Base-by-base conservation (phyloP, 768 basidiomycete genomes). In the Gloeophyllum trabeum region DNA sequence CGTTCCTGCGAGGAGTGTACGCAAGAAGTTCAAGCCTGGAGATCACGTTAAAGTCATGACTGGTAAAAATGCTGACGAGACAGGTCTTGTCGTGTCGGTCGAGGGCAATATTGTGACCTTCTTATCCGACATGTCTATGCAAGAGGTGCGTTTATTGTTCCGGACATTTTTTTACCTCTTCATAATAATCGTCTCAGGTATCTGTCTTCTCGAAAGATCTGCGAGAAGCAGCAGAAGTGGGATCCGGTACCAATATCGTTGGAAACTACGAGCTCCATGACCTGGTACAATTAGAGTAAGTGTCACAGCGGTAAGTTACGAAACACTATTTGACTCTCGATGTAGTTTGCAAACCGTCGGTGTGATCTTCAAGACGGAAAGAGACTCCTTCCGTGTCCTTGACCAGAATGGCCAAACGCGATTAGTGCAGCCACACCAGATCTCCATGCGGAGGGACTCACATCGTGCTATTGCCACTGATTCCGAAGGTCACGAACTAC, bases 21-120 rank as follows among this genome's bases (percentile, higher is more conserved):
- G 93, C 52, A 99, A 99, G 64, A 71, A 83, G 35, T 98, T 99
- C 71, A 92, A 90, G 57, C 75, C 91, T 43, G 96, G 96, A 54
- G 94, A 98, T 62, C 96, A 99, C 54, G 91, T 99, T 62, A 98
- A 98, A 64, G 94, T 98, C 44, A 91, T 98, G 81, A 73, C 81
- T 13, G 96, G 96, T 19, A 81, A 91, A 61, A 96, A 97, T 55
- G 76, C 79, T 5, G 89, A 96, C 53, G 93, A 96, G 61, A 93
- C 92, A 3, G 96, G 96, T 65, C 71, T 98, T 52, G 94, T 99
- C 26, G 85, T 98, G 19, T 83, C 90, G 18, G 82, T 93, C 16
- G 70, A 83, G 3, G 88, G 89, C 52, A 89, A 92, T 40, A 78
- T 91, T 20, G 87, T 98, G 13, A 97, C 94, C 1, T 92, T 98